These are phyloP conservation scores for Cladosporium sp. DNA, from an alignment of 2,329 filamentous ascomycete species.

Conservation along the genomic window DNA sequence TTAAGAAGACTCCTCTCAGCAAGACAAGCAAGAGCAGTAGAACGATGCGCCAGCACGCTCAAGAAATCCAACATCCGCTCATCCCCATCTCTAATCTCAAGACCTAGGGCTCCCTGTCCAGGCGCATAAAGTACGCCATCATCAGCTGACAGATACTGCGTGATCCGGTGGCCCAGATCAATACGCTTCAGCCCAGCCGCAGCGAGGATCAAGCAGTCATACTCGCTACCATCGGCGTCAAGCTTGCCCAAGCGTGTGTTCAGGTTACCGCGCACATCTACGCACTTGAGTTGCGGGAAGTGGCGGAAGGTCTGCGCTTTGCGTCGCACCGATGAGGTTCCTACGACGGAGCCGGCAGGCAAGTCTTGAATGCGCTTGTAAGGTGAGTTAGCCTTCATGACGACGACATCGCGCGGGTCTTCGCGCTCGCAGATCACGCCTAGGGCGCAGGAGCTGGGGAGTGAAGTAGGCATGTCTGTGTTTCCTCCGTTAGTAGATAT, in stretches of 20 bases:
- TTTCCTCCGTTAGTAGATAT: neutral
- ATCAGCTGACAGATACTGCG: constrained; percentile 69
- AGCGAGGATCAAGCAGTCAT: constrained; percentile 78
- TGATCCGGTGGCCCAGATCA: constrained; percentile 68
- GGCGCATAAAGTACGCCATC: constrained; percentile 83
- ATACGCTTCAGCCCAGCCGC: constrained; percentile 80
- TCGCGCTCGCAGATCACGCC: constrained; percentile 76
- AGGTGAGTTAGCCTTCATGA: constrained; percentile 47
- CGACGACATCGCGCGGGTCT: constrained; percentile 49
- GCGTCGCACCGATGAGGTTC: constrained; percentile 83
- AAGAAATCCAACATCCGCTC: constrained; percentile 61
- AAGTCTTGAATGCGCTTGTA: constrained; percentile 69
- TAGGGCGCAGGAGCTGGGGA: constrained; percentile 72
- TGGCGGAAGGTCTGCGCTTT: constrained; percentile 74
- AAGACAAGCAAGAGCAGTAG: constrained; percentile 68
- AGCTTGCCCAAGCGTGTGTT: constrained; percentile 81
- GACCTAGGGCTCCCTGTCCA: constrained; percentile 81
- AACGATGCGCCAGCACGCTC: constrained; percentile 60
- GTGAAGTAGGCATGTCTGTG: constrained; percentile 70
- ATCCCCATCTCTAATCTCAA: constrained; percentile 78
- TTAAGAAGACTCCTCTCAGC: constrained; percentile 82
- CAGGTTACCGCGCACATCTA: constrained; percentile 83
- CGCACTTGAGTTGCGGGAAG: constrained; percentile 74
- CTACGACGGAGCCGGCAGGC: constrained; percentile 75
- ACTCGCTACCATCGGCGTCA: constrained; percentile 72